These are phyloP conservation scores for Hippophae tibetana DNA, from an alignment of 306 rosid genomes.

Conservation along the genomic window DNA sequence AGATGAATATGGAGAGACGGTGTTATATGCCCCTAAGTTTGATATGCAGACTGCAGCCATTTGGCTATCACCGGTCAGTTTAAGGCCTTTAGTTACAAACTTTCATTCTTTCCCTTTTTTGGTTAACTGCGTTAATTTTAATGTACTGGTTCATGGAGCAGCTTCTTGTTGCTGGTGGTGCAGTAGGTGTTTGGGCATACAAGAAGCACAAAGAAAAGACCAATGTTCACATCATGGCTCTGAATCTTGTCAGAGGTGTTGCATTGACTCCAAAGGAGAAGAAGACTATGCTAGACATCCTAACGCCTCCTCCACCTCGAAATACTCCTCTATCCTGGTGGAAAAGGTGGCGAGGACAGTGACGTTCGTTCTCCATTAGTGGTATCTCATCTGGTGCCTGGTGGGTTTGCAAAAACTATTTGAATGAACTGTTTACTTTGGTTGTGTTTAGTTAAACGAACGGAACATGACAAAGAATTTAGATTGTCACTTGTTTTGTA, in stretches of 20 bases:
- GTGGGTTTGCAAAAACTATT: too few relatives aligned
- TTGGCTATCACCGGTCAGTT: constrained; percentile 81
- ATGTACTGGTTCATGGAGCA: constrained; percentile 14
- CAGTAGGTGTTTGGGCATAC: constrained; percentile 71
- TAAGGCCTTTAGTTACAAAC: neutral
- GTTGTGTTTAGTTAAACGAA: too few relatives aligned
- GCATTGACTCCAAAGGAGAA: constrained; percentile 71
- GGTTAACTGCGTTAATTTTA: neutral
- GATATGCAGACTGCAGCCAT: constrained; percentile 88
- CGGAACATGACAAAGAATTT: too few relatives aligned
- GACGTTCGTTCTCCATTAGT: constrained; percentile 13
- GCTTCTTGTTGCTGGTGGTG: constrained; percentile 48
- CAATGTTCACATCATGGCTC: constrained; percentile 74
- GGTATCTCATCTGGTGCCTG: too few relatives aligned
- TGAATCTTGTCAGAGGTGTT: constrained; percentile 64
- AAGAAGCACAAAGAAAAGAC: constrained; percentile 53
- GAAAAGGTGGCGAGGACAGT: constrained; percentile 50
- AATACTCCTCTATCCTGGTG: constrained; percentile 35
- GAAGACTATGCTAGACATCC: constrained; percentile 73
- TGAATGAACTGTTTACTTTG: too few relatives aligned
- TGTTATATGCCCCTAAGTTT: constrained; percentile 76
- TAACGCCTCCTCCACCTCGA: constrained; percentile 61
- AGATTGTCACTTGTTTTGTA: too few relatives aligned
- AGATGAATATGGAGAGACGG: constrained; percentile 73
- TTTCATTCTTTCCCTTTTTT: neutral